A percentile compares a stretch with the other conserved stretches of the same genome.
Conservation (phyloP, 306 rosid genomes). For the Inga laurina region DNA sequence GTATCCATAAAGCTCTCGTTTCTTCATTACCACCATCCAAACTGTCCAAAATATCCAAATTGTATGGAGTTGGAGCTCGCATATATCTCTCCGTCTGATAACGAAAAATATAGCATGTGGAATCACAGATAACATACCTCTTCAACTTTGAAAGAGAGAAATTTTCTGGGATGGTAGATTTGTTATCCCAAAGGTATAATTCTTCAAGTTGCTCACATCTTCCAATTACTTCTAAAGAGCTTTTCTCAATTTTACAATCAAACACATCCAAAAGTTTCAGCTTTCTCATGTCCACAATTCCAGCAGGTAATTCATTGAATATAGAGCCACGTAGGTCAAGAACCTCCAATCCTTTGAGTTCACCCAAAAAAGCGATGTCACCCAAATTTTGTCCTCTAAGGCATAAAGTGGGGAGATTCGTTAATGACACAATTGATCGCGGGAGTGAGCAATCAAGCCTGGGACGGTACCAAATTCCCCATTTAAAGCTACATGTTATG, state of each 20-base stretch:
- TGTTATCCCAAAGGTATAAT: background rate
- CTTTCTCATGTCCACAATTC: background rate
- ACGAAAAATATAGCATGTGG: too few species aligned
- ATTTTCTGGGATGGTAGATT: background rate
- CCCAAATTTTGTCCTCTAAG: background rate
- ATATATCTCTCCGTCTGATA: too few species aligned
- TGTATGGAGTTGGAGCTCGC: too few species aligned
- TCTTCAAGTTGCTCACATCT: constrained; percentile 1
- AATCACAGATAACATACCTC: background rate
- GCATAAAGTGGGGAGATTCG: background rate
- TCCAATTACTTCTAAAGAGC: background rate
- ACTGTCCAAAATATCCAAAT: too few species aligned
- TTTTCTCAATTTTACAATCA: background rate
- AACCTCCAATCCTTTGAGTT: background rate
- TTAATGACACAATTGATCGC: background rate
- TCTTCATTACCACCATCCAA: background rate
- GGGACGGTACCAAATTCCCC: background rate
- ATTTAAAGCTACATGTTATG: background rate
- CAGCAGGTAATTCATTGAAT: background rate
- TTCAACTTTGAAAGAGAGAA: background rate
- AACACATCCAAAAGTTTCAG: background rate
- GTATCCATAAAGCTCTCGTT: background rate
- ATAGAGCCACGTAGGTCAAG: background rate
- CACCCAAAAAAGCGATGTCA: background rate
- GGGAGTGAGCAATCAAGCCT: too few species aligned